Evolutionary conservation across 176 grass and related monocot species (phyloP).

Genomic region (Ananas comosus): DNA sequence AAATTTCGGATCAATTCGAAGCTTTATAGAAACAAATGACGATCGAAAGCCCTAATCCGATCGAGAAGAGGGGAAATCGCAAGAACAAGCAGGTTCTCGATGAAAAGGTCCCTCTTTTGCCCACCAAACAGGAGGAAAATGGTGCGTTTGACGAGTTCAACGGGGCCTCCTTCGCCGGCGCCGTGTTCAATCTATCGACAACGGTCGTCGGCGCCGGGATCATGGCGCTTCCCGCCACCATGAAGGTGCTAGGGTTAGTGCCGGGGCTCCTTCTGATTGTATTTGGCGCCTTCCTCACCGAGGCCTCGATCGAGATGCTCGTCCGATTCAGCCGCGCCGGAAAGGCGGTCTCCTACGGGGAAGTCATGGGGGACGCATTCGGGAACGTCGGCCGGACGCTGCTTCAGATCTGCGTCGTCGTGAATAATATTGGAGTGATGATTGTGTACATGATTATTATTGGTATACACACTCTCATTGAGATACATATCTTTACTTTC

Average conservation of each 20-base stretch:
- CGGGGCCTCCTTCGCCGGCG: constrained; percentile 67
- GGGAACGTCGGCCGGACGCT: constrained; percentile 42
- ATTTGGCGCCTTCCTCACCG: constrained; percentile 76
- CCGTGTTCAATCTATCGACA: constrained; percentile 96
- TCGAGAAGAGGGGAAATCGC: constrained; percentile 19
- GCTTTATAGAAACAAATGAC: constrained; percentile 14
- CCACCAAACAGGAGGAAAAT: constrained; percentile 29
- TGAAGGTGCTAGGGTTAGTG: constrained; percentile 86
- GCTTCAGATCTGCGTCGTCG: constrained; percentile 77
- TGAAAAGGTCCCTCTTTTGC: constrained; percentile 55
- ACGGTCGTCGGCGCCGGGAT: constrained; percentile 96
- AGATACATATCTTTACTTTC: background rate
- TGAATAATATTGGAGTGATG: constrained; percentile 86
- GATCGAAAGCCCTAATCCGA: constrained; percentile 24
- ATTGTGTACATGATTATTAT: constrained; percentile 99
- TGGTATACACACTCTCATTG: constrained; percentile 28
- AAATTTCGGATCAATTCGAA: background rate
- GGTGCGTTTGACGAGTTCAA: constrained; percentile 51
- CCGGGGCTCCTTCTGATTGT: constrained; percentile 67
- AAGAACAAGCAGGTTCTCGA: constrained; percentile 40
- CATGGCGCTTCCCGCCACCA: constrained; percentile 90
- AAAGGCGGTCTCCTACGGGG: constrained; percentile 53
- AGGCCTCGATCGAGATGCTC: constrained; percentile 80
- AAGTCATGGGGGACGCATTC: constrained; percentile 75
- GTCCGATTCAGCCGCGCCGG: constrained; percentile 61